Conservation (phyloP, 345 rosid genomes). For the Citrus sinensis region DNA sequence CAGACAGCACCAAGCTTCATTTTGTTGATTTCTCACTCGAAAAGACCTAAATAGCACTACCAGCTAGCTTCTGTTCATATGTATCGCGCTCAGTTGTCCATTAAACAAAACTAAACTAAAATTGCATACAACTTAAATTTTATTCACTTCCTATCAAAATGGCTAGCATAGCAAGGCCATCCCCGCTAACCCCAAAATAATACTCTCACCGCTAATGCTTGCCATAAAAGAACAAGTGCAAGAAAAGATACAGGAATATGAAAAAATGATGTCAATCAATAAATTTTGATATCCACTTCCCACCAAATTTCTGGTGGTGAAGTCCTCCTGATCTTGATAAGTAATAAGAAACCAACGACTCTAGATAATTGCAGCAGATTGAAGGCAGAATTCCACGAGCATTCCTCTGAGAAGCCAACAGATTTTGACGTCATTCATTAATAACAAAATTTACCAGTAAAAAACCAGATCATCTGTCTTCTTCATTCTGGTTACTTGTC, state of each 20-base stretch:
- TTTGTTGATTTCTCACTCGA: too few relatives aligned
- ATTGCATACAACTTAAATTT: neutral
- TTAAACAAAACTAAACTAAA: neutral
- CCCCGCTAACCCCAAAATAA: neutral
- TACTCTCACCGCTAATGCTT: too few relatives aligned
- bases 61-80: too few relatives aligned
- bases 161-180: slow-evolving; percentile 12
- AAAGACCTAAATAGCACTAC: too few relatives aligned
- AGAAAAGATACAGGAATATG: neutral
- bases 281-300: neutral
- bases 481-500: neutral
- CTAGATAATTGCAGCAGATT: neutral
- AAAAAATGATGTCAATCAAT: neutral
- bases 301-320: slow-evolving; percentile 5
- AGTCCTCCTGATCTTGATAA: slow-evolving; percentile 2
- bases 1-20: too few relatives aligned
- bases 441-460: slow-evolving; percentile 6
- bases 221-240: neutral
- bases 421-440: neutral
- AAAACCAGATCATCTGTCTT: slow-evolving; percentile 5
- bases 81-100: too few relatives aligned
- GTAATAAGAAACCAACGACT: neutral
- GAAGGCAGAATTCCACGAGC: neutral
- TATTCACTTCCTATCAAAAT: neutral
- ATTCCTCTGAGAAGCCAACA: slow-evolving; percentile 5